phyloP scores from a whole-genome alignment of 805 yeast species.

The Cyberlindnera sargentensis region DNA sequence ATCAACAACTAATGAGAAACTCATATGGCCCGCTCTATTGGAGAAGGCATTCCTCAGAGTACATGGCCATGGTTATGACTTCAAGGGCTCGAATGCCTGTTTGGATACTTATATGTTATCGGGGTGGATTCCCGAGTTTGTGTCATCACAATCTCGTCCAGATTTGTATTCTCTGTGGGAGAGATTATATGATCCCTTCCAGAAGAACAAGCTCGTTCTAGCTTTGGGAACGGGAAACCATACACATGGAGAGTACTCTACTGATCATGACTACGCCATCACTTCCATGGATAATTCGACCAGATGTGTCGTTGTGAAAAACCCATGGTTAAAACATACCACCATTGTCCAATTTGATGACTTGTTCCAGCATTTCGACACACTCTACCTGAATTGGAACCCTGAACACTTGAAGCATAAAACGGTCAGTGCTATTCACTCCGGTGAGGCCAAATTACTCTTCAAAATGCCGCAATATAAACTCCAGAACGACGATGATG shows the following conservation, averaged over 20 bases:
- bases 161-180: conserved; percentile 29
- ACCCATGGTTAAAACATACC: conserved; percentile 36
- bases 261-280: conserved; percentile 69
- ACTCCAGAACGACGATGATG: conserved; percentile 27
- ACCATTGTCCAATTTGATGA: conserved; percentile 20
- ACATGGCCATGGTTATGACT: conserved; percentile 45
- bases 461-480: conserved; percentile 38
- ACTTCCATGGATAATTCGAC: conserved; percentile 27
- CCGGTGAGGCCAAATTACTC: conserved; percentile 10
- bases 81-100: conserved; percentile 71
- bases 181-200: conserved; percentile 25
- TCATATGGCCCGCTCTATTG: conserved; percentile 61
- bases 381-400: conserved; percentile 65
- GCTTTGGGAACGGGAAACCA: conserved; percentile 64
- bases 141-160: conserved; percentile 28
- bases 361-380: conserved; percentile 34
- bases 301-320: conserved; percentile 28
- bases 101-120: conserved; percentile 56
- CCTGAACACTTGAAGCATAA: conserved; percentile 25
- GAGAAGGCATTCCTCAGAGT: conserved; percentile 71
- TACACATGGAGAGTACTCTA: conserved; percentile 26
- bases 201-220: conserved; percentile 34
- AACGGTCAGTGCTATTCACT: conserved; percentile 26
- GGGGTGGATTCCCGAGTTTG: conserved; percentile 70
- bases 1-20: conserved; percentile 10